Conservation (phyloP, 768 basidiomycete species). For the Phaffia australis region DNA sequence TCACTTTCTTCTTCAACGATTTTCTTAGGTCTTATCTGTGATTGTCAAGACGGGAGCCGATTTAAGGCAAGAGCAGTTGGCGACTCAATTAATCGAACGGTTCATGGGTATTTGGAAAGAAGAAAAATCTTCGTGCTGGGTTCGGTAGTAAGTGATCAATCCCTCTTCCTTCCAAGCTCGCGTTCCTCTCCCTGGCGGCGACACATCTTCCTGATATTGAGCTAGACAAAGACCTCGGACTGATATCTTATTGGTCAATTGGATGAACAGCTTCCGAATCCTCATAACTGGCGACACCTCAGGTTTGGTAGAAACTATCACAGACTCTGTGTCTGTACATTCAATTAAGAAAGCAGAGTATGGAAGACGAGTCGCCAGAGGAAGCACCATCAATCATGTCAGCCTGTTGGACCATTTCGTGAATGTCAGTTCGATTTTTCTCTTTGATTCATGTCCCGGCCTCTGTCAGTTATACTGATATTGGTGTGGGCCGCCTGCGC, state of each 20-base stretch:
- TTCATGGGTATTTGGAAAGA: conserved; percentile 93
- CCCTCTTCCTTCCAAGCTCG: not conserved
- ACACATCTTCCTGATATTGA: too few species aligned
- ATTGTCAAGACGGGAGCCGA: conserved; percentile 98
- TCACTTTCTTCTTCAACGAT: too few species aligned
- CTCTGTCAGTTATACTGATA: not conserved
- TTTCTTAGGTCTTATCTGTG: conserved; percentile 84
- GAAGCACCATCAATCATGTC: conserved; percentile 65
- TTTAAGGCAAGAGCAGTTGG: conserved; percentile 90
- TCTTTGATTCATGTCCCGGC: not conserved
- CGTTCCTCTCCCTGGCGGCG: not conserved
- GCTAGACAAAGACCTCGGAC: conserved; percentile 3
- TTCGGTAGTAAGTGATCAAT: conserved; percentile 54
- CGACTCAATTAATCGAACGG: conserved; percentile 83
- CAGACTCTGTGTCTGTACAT: conserved; percentile 94
- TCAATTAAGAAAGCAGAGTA: conserved; percentile 99
- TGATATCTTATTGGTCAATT: not conserved
- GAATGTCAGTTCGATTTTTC: conserved; percentile 47
- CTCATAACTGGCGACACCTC: conserved; percentile 86
- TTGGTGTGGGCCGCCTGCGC: conserved; percentile 4
- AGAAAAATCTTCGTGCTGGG: conserved; percentile 84
- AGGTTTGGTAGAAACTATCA: conserved; percentile 94
- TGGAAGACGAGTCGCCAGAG: conserved; percentile 69
- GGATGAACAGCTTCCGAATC: conserved; percentile 68
- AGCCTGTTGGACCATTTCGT: conserved; percentile 85